Conservation (phyloP, 2,329 filamentous ascomycete genomes). For the Microsporum canis region DNA sequence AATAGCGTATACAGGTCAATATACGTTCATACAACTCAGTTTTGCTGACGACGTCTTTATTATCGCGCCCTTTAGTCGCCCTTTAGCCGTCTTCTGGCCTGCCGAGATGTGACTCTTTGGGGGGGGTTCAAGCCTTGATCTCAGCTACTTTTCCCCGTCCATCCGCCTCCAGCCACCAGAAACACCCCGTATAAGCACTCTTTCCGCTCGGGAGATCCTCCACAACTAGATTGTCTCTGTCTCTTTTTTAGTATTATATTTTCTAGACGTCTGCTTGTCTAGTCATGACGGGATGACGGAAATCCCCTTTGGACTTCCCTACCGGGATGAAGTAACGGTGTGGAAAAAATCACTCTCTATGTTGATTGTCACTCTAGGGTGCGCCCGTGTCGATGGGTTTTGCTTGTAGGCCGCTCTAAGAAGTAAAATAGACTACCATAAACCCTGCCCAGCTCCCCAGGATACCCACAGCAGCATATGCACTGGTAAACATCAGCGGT, state of each 20-base stretch:
- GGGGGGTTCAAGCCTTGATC: neutral
- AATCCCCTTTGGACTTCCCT: neutral
- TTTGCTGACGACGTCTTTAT: neutral
- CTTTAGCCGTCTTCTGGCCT: neutral
- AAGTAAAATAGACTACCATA: conserved; percentile 77
- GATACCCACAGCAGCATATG: conserved; percentile 87
- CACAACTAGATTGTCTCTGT: conserved; percentile 18
- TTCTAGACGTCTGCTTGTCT: neutral
- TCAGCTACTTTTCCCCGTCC: neutral
- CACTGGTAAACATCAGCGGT: conserved; percentile 93
- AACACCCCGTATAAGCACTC: conserved; percentile 52
- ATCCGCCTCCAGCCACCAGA: conserved; percentile 25
- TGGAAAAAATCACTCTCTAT: neutral
- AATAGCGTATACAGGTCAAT: neutral
- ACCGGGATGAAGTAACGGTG: neutral
- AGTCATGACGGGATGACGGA: neutral
- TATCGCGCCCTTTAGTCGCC: neutral
- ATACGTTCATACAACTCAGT: neutral
- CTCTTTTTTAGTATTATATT: neutral
- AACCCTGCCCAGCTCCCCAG: conserved; percentile 93
- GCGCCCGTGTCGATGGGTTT: neutral
- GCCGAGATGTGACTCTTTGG: neutral
- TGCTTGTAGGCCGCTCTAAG: neutral
- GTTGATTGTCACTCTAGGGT: neutral
- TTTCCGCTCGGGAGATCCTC: conserved; percentile 45